Evolutionary conservation across 768 basidiomycete genomes (phyloP), one percentile per base, ranked within the genome.

Genomic region (Pilatotrama ljubarskyi): DNA sequence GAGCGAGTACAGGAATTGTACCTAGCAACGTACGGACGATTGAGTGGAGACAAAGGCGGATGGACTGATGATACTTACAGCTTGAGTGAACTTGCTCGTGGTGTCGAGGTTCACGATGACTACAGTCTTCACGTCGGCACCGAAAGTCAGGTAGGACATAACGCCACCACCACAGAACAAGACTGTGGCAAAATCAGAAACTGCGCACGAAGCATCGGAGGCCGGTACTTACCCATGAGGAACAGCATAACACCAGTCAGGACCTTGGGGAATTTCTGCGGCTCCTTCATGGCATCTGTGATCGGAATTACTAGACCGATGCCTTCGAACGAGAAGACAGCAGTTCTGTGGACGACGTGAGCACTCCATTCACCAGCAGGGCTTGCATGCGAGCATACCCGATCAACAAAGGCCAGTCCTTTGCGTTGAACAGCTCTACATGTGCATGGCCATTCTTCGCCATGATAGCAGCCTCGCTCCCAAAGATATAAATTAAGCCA

Each of bases 281-380:
- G 97, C 70, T 98, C 94, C 24, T 84, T 82, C 97, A 99, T 99
- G 5, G 95, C 87, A 70, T 99, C 95, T 13, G 93, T 93, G 68
- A 99, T 97, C 18, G 97, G 97, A 62, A 99, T 92, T 63, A 99
- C 88, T 74, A 98, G 77, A 48, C 96, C 97, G 65, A 99, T 93
- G 9, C 96, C 96, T 74, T 99, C 96, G 67, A 98, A 99, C 1
- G 97, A 93, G 74, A 98, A 98, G 29, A 98, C 96, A 3, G 97
- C 96, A 22, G 97, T 98, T 8, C 95, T 93, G 61, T 25, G 14
- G 35, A 25, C 24, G n/a, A 58, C 43, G 62, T 48, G 40, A 55
- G 62, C 42, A 62, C 5, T 64, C 4, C 47, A 47, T 4, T 24
- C 13, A n/a, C 13, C 37, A 42, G 17, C 5, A 18, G 35, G 20